These are phyloP conservation scores for Sugiyamaella chiloensis DNA, from an alignment of 805 yeast genomes.

Conservation along the genomic window DNA sequence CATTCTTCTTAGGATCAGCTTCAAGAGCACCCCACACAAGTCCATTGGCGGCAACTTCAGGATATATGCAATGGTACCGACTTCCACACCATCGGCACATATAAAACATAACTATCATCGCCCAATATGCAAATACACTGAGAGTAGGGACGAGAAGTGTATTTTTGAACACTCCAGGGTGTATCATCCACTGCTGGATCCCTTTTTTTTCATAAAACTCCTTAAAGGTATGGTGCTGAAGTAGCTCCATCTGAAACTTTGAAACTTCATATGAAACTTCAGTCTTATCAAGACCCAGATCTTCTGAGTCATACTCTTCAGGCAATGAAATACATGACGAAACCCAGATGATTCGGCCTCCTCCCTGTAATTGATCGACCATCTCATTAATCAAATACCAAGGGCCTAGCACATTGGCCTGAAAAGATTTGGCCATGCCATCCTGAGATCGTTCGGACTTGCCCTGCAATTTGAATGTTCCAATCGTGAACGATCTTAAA, in stretches of 20 bases:
- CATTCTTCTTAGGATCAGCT: conserved; percentile 46
- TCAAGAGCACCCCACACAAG: conserved; percentile 63
- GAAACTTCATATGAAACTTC: conserved; percentile 86
- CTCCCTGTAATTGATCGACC: conserved; percentile 49
- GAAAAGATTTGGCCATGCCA: conserved; percentile 83
- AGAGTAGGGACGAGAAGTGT: conserved; percentile 73
- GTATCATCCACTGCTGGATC: conserved; percentile 72
- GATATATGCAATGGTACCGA: conserved; percentile 83
- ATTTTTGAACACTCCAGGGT: conserved; percentile 92
- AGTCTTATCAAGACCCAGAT: conserved; percentile 64
- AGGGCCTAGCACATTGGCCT: conserved; percentile 96
- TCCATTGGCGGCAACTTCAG: conserved; percentile 88
- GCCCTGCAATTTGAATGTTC: conserved; percentile 79
- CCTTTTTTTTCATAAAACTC: conserved; percentile 46
- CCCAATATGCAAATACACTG: conserved; percentile 74
- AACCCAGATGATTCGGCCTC: conserved; percentile 79
- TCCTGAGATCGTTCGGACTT: conserved; percentile 73
- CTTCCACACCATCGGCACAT: conserved; percentile 80
- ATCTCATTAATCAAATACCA: conserved; percentile 75
- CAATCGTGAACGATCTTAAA: conserved; percentile 79
- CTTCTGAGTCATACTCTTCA: conserved; percentile 66
- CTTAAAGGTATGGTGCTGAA: conserved; percentile 70
- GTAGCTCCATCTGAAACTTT: conserved; percentile 76
- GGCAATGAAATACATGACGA: conserved; percentile 81
- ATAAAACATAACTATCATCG: conserved; percentile 83